Evolutionary conservation across 257 asterid genomes (phyloP), one percentile per base, ranked within the genome.

Genomic region (Solanum arcanum): DNA sequence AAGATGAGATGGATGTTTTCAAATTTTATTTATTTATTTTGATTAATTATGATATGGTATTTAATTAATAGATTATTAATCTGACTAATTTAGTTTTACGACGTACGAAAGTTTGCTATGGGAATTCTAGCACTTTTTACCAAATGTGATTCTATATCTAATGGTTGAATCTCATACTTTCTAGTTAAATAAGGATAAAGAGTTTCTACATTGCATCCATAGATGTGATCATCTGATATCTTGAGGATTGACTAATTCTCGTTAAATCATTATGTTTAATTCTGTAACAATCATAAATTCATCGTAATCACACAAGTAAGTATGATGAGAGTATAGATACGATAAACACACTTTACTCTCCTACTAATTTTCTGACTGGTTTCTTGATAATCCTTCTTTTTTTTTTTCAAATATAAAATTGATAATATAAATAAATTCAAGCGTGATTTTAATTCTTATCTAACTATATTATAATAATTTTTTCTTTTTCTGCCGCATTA

Each of bases 361-460:
- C 35, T 33, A 33, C 0, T 33, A 33, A 33, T 33, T 33, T 33
- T 33, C 0, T 31, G 33, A 31, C 3, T 31, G 27, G 33, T 31
- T 31, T 31, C 33, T 31, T 31, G 33, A 31, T 31, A 31, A 31
- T 31, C 33, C 33, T 31, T 10, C 31, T 64, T 12, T 12, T 21
- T 49, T 21, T 12, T 2, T 12, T 25, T 6, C 0, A 25, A 1
- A 12, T 2, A 12, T 25, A 5, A 25, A 6, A 12, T 0, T 9
- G 10, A 62, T 1, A 23, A 62, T 62, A 1, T 23, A 1, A 62
- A 62, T 14, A 1, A 60, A 11, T 14, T 60, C 3, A 21, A 3
- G 10, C 14, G 2, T 3, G 2, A 60, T 10, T 2, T 60, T 60
- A 21, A 9, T 25, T 64, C 21, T 68, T 13, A 0, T 27, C 16